Base-by-base conservation (phyloP, 1,284 basidiomycete genomes). In the Ustilago curta region DNA sequence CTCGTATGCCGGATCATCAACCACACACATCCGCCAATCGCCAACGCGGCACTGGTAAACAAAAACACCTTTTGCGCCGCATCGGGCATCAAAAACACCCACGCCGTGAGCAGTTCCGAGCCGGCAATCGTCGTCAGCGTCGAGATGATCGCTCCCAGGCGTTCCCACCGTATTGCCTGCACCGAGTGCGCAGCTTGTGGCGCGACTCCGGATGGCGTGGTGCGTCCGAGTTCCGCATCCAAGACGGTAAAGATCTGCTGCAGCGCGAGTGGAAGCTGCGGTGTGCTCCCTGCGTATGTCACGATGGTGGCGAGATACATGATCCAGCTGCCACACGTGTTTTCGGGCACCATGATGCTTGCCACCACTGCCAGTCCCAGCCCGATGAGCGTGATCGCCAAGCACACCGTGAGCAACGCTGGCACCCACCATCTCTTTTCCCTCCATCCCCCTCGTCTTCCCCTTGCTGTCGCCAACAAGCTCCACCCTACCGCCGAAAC, bases 241-340 rank as follows among this genome's bases (percentile, higher is more conserved):
- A 68, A 43, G 4, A 61, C 59, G 1, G 59, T 68, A 39, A 54
- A 68, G 29, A 61, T 61, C 59, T 68, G 59, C 14, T 61, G 25
- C 27, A 67, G 54, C 7, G 65, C 65, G n/a, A 67, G 65, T 4
- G 65, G 65, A 3, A 67, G 58, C 43, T 67, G 65, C 35, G 65
- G 65, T 5, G 49, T 60, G 49, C 58, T 67, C 0, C 65, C 65
- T 1, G 48, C 35, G 25, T 40, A 57, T 2, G 65, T 61, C 4
- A 61, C 54, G 8, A 31, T 27, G 3, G 65, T 61, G 7, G 65
- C 53, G 7, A 43, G 39, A 32, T 61, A 67, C 29, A 67, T 53
- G 43, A 56, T 53, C 65, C 65, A 67, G 12, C 14, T 40, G 4
- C 54, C 58, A 37, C 53, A 47, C 12, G 44, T 35, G 6, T 43